phyloP scores from a whole-genome alignment of 73 alveolate species.

The Tetrahymena thermophila region DNA sequence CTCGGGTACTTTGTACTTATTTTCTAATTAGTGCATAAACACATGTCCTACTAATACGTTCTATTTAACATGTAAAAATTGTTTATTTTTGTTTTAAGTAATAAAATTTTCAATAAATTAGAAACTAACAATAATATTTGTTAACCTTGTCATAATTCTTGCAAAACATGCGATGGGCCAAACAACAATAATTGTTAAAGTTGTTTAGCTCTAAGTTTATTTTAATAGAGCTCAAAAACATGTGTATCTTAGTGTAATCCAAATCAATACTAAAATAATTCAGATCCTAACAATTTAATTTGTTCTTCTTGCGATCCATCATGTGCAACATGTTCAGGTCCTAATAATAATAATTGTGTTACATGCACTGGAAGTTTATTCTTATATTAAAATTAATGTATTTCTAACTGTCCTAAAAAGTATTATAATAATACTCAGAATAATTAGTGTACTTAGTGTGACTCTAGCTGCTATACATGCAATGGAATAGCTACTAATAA shows the following conservation, averaged over 20 bases:
- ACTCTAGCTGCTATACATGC: background rate
- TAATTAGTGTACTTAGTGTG: background rate
- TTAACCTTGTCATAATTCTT: background rate
- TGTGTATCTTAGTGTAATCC: background rate
- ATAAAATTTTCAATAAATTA: background rate
- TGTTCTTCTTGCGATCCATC: background rate
- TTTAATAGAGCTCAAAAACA: background rate
- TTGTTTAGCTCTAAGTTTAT: background rate
- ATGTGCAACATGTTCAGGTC: background rate
- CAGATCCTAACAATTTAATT: background rate
- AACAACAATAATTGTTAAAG: background rate
- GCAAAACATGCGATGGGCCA: background rate
- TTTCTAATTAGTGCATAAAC: background rate
- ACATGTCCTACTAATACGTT: background rate
- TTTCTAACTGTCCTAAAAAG: background rate
- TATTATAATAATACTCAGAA: background rate
- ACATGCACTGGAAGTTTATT: background rate
- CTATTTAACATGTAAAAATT: background rate
- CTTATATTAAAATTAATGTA: background rate
- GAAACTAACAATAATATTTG: background rate
- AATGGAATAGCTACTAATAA: background rate
- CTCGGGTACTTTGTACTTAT: background rate
- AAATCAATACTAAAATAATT: background rate
- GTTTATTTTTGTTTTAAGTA: background rate
- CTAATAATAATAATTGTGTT: background rate